Conservation (phyloP, 2,329 filamentous ascomycete genomes). For the Cyphellophora europaea region DNA sequence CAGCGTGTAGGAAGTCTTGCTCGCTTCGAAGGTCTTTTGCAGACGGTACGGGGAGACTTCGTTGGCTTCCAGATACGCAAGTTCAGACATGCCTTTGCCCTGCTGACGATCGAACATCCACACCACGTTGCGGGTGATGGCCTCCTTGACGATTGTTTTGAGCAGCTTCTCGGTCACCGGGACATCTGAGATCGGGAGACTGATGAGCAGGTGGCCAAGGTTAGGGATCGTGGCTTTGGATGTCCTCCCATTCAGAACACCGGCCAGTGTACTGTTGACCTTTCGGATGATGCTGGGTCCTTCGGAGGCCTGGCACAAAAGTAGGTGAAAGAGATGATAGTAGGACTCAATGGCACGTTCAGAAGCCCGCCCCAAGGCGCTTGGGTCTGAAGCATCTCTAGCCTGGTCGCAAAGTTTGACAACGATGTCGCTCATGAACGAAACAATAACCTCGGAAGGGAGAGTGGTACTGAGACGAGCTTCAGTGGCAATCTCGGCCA, state of each 20-base stretch:
- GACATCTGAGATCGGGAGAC: constrained; percentile 36
- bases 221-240: constrained; percentile 37
- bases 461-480: constrained; percentile 19
- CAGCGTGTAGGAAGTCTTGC: constrained; percentile 39
- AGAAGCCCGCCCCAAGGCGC: constrained; percentile 37
- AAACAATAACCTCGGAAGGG: constrained; percentile 30
- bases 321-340: constrained; percentile 43
- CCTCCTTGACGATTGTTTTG: constrained; percentile 38
- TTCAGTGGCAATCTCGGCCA: constrained; percentile 21
- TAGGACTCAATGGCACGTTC: constrained; percentile 47
- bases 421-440: constrained; percentile 44
- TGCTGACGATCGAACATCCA: constrained; percentile 37
- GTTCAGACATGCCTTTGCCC: constrained; percentile 29
- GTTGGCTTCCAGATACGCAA: constrained; percentile 35
- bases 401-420: constrained; percentile 34
- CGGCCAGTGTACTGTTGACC: constrained; percentile 32
- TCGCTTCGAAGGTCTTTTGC: constrained; percentile 36
- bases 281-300: constrained; percentile 24
- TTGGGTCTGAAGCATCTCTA: constrained; percentile 21
- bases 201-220: constrained; percentile 40
- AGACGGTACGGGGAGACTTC: constrained; percentile 37
- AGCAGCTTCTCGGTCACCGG: constrained; percentile 30
- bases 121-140: constrained; percentile 42
- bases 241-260: constrained; percentile 29
- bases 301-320: constrained; percentile 38